A percentile compares a stretch with the other conserved stretches of the same genome.
Conservation (phyloP, 2,329 filamentous ascomycete genomes). For the Cercospora zeae-maydis region DNA sequence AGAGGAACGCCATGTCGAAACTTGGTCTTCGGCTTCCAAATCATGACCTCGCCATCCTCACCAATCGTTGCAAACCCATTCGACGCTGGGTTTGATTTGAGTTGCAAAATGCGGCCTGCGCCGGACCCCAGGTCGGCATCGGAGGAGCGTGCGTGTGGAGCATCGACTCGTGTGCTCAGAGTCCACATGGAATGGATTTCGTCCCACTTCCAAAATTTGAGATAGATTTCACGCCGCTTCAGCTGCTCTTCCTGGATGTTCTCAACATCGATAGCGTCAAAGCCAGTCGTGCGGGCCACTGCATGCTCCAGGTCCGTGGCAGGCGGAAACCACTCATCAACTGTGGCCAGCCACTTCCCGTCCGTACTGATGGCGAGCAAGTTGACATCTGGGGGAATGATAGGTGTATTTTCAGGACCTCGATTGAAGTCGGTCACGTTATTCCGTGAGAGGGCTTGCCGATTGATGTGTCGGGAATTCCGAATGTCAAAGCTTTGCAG, state of each 20-base stretch:
- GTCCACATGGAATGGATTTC: constrained; percentile 58
- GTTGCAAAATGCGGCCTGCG: constrained; percentile 62
- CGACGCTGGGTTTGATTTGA: constrained; percentile 66
- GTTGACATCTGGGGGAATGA: constrained; percentile 74
- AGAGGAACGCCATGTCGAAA: constrained; percentile 65
- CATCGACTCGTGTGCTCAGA: constrained; percentile 77
- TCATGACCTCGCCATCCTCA: constrained; percentile 69
- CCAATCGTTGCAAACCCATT: constrained; percentile 81
- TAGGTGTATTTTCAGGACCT: constrained; percentile 64
- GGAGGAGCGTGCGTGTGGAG: constrained; percentile 60
- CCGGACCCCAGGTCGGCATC: constrained; percentile 22
- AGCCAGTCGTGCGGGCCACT: constrained; percentile 31
- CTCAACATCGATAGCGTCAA: constrained; percentile 33
- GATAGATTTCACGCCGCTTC: constrained; percentile 65
- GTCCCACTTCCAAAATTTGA: constrained; percentile 85
- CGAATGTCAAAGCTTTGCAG: constrained; percentile 87
- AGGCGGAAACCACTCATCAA: constrained; percentile 85
- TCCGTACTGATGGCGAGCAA: constrained; percentile 73
- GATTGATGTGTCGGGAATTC: constrained; percentile 71
- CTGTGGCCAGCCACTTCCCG: constrained; percentile 83
- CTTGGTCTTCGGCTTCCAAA: constrained; percentile 75
- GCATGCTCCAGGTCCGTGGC: constrained; percentile 62
- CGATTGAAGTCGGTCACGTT: constrained; percentile 79
- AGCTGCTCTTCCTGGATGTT: constrained; percentile 42
- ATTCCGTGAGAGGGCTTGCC: constrained; percentile 84